Evolutionary conservation across 768 basidiomycete genomes (phyloP).

Genomic region (Baorangia bicolor): DNA sequence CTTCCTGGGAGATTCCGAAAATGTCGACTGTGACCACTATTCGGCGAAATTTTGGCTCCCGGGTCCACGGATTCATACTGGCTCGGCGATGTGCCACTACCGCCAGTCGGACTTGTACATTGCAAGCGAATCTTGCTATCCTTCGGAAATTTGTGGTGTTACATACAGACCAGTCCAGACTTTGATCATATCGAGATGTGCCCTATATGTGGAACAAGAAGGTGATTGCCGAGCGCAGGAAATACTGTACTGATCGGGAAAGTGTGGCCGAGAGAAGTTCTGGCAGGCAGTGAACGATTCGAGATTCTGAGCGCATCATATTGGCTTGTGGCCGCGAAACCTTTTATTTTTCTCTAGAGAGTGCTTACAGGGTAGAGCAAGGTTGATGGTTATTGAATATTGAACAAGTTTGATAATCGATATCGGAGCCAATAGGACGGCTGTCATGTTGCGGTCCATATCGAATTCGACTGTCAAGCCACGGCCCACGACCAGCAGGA

Average conservation of each 20-base stretch:
- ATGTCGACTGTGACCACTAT: too few relatives aligned
- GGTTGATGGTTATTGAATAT: neutral
- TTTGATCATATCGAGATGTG: neutral
- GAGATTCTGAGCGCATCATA: neutral
- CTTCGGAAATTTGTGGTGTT: too few relatives aligned
- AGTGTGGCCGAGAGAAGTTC: too few relatives aligned
- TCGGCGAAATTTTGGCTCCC: neutral
- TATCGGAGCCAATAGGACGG: neutral
- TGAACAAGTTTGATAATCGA: neutral
- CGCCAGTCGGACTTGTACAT: neutral
- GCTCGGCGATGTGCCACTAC: neutral
- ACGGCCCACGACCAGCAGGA: neutral
- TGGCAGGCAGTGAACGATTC: neutral
- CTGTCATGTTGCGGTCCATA: too few relatives aligned
- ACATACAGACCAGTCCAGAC: too few relatives aligned
- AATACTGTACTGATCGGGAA: too few relatives aligned
- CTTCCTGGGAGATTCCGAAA: neutral
- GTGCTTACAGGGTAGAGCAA: neutral
- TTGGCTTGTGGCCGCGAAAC: too few relatives aligned
- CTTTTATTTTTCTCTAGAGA: too few relatives aligned
- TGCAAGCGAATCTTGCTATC: neutral
- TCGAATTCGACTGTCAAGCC: neutral
- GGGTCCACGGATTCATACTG: too few relatives aligned
- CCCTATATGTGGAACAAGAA: too few relatives aligned
- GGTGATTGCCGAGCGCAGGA: too few relatives aligned